A percentile compares a stretch with the other conserved stretches of the same genome.
These are phyloP conservation scores for Pseudocercospora eumusae DNA, from an alignment of 2,329 filamentous ascomycete genomes.

Conservation along the genomic window DNA sequence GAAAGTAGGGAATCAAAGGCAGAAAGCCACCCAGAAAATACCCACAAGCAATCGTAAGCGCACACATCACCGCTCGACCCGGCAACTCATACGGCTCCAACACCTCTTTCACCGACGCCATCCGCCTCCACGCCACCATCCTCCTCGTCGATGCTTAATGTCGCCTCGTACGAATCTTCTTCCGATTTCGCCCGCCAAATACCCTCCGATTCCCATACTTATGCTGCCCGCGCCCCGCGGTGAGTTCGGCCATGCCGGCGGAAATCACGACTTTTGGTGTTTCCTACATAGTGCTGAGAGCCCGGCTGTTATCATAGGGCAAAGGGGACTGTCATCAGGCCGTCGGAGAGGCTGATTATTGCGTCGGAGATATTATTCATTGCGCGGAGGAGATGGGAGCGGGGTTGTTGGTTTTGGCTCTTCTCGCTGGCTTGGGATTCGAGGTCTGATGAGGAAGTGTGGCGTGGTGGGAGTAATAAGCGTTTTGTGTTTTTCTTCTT, in stretches of 20 bases:
- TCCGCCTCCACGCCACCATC: slow-evolving; percentile 48
- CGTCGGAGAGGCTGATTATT: slow-evolving; percentile 76
- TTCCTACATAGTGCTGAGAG: slow-evolving; percentile 57
- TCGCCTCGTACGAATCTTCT: slow-evolving; percentile 50
- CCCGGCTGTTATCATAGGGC: slow-evolving; percentile 74
- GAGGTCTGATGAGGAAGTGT: background rate
- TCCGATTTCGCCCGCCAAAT: slow-evolving; percentile 67
- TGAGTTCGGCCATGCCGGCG: slow-evolving; percentile 72
- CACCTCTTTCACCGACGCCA: slow-evolving; percentile 28
- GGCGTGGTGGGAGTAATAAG: too few species aligned
- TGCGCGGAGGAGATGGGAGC: slow-evolving; percentile 7
- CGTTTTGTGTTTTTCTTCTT: too few species aligned
- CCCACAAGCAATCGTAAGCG: slow-evolving; percentile 43
- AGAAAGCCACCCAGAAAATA: slow-evolving; percentile 46
- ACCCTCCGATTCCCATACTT: slow-evolving; percentile 75
- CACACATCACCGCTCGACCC: slow-evolving; percentile 47
- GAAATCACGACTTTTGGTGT: slow-evolving; percentile 45
- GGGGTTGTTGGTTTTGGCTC: background rate
- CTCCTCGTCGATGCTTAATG: slow-evolving; percentile 47
- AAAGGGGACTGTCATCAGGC: slow-evolving; percentile 81
- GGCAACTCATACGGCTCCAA: slow-evolving; percentile 55
- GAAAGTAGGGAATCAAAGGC: slow-evolving; percentile 57
- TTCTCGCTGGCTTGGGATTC: slow-evolving; percentile 5
- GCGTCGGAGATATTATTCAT: slow-evolving; percentile 58
- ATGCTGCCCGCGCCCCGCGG: slow-evolving; percentile 72